A percentile compares a stretch with the other conserved stretches of the same genome.
Conservation (phyloP, 2,329 filamentous ascomycete species). For the Phaeophleospora eucalypticola region DNA sequence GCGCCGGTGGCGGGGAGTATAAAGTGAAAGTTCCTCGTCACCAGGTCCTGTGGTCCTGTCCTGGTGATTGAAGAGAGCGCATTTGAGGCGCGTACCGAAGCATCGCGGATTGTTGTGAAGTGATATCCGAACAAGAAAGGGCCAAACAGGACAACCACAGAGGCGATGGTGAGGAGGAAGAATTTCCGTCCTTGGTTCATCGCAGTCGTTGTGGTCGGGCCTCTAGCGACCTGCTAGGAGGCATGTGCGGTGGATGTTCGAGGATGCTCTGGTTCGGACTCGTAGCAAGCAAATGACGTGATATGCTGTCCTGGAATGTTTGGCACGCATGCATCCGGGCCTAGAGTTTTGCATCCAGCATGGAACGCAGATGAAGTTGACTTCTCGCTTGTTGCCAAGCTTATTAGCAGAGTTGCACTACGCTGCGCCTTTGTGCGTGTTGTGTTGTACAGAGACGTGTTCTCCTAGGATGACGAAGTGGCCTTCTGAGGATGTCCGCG, state of each 20-base stretch:
- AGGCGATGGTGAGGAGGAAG: conserved; percentile 10
- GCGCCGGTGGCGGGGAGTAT: conserved; percentile 18
- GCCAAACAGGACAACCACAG: conserved; percentile 11
- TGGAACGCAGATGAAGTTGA: too few relatives aligned
- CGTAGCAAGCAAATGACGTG: not conserved
- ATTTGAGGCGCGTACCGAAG: conserved; percentile 2
- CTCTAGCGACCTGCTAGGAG: not conserved
- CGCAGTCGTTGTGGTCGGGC: not conserved
- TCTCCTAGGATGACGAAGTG: too few relatives aligned
- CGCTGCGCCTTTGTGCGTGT: too few relatives aligned
- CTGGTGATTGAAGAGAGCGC: not conserved
- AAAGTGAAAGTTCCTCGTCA: conserved; percentile 16
- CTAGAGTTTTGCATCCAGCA: too few relatives aligned
- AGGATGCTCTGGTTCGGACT: not conserved
- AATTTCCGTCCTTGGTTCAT: conserved; percentile 17
- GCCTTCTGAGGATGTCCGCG: too few relatives aligned
- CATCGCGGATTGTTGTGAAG: conserved; percentile 14
- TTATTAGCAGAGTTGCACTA: too few relatives aligned
- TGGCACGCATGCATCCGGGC: too few relatives aligned
- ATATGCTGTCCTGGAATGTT: too few relatives aligned
- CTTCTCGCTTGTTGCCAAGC: too few relatives aligned
- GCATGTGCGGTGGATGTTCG: not conserved
- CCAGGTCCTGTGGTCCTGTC: not conserved
- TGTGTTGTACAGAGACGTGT: too few relatives aligned
- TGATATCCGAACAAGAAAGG: conserved; percentile 22